A percentile compares a stretch with the other conserved stretches of the same genome.
Conservation (phyloP, 2,329 filamentous ascomycete genomes). For the Sordariomycetes sp. region DNA sequence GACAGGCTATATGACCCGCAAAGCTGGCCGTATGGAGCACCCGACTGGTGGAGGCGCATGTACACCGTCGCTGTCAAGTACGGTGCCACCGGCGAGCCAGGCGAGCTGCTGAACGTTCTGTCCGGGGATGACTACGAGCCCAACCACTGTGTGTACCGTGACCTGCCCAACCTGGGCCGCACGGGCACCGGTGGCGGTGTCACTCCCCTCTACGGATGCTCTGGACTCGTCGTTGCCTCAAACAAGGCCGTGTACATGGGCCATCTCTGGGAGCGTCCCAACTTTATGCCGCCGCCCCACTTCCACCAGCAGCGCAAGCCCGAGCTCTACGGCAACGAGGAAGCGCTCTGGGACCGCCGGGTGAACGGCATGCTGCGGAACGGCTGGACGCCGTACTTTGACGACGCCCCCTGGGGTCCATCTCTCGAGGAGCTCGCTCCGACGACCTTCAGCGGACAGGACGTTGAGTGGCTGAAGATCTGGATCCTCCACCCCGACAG, state of each 20-base stretch:
- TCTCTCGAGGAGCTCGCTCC: neutral
- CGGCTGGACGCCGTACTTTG: neutral
- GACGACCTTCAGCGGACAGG: neutral
- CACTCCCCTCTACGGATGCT: neutral
- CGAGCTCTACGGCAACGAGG: neutral
- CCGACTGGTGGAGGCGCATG: conserved; percentile 22
- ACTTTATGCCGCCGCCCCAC: neutral
- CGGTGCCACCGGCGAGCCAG: neutral
- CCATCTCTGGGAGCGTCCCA: conserved; percentile 3
- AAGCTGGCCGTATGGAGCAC: neutral
- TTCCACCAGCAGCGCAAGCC: neutral
- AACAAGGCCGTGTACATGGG: neutral
- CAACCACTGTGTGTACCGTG: neutral
- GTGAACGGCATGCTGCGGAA: neutral
- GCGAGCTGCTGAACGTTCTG: neutral
- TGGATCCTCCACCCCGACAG: neutral
- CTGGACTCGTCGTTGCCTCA: neutral
- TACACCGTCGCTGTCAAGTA: conserved; percentile 22
- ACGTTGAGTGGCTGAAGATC: neutral
- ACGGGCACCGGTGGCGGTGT: neutral
- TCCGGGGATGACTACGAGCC: neutral
- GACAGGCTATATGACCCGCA: neutral
- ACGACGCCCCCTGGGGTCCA: neutral
- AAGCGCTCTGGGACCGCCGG: neutral
- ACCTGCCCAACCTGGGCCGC: neutral